Evolutionary conservation across 148 eudicot genomes (phyloP), one percentile per base, ranked within the genome.

Genomic region (Limonium bicolor): DNA sequence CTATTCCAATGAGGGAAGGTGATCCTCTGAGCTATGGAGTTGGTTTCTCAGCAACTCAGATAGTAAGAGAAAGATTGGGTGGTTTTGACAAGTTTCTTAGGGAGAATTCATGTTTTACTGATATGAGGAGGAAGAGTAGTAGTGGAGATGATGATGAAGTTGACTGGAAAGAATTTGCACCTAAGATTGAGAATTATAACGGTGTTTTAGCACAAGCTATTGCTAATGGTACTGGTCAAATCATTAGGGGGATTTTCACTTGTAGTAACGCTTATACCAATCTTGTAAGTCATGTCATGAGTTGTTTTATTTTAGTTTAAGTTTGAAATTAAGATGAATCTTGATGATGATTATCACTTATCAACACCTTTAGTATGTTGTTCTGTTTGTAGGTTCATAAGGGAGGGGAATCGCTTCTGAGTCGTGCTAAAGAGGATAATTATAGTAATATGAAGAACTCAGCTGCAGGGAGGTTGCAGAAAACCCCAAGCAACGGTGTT

Each of bases 111-210:
- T 77, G 85, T 50, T 83, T 88, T 45, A 69, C 86, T 23, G 56
- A 64, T 30, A 53, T 88, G 5, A 52, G 65, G 27, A 76, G 49
- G 30, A 34, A 36, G 54, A 27, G 36, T 6, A 40, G 21, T 7
- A 22, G 31, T 25, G 7, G 48, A 53, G 70, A 64, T 56, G 48
- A 83, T 31, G 56, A 83, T 51, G 70, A 64, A 54, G 48, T 88
- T 31, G 56, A 83, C 50, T 88, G 96, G 96, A 72, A 74, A 22
- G 92, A 80, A 46, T 88, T 74, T 62, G 92, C 96, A 3, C 96
- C 96, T 2, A 63, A 54, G 17, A 48, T 88, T 34, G 86, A 80
- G 27, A 64, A 64, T 40, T 88, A 88, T 59, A 88, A 88, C 41
- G 65, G 66, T 27, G 69, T 77, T 29, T 64, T 88, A 65, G 96